These are phyloP conservation scores for Colletotrichum incanum DNA, from an alignment of 2,329 filamentous ascomycete species.

Conservation along the genomic window DNA sequence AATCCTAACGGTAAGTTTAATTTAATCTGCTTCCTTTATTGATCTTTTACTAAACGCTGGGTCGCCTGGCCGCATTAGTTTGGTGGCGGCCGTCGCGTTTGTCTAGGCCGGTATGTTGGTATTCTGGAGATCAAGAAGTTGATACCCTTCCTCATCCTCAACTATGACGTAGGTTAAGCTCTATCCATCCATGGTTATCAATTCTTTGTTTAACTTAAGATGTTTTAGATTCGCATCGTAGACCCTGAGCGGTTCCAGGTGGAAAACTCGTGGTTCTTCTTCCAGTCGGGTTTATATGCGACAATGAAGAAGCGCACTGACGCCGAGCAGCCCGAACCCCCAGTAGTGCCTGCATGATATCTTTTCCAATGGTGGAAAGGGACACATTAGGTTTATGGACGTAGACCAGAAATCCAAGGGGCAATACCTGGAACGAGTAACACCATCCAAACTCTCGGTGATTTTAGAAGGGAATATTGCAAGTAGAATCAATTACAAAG, in stretches of 20 bases:
- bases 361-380: too few species aligned
- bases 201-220: not conserved
- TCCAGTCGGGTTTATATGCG: not conserved
- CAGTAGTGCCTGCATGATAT: too few species aligned
- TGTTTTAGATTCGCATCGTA: not conserved
- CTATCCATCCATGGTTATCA: not conserved
- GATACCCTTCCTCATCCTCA: constrained; percentile 47
- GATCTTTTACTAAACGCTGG: too few species aligned
- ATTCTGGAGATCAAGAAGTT: constrained; percentile 51
- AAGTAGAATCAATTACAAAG: too few species aligned
- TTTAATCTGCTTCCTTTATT: too few species aligned
- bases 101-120: constrained; percentile 48
- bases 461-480: too few species aligned
- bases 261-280: not conserved
- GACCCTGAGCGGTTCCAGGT: not conserved
- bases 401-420: too few species aligned
- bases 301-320: not conserved
- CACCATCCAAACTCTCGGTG: too few species aligned
- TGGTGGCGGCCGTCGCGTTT: constrained; percentile 47
- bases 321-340: too few species aligned
- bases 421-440: too few species aligned
- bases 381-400: too few species aligned
- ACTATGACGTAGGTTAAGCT: constrained; percentile 47
- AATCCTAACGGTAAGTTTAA: not conserved
- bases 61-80: too few species aligned